phyloP scores from a whole-genome alignment of 768 basidiomycete species.

The Boletus pseudo-olivaceus region DNA sequence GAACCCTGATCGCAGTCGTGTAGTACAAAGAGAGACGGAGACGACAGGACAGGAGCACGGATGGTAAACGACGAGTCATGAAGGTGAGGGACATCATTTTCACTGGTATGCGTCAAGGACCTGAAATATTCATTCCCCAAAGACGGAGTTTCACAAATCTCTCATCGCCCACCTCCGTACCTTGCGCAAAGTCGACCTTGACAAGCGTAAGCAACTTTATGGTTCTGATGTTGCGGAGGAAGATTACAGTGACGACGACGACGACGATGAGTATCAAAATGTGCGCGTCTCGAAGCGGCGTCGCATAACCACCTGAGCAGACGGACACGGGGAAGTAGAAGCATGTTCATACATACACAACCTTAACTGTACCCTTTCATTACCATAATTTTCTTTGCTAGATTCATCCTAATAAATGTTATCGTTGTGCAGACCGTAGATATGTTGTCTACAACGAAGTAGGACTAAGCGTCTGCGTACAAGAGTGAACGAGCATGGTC shows the following conservation, averaged over 20 bases:
- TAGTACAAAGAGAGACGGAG: constrained; percentile 68
- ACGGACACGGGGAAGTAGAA: constrained; percentile 19
- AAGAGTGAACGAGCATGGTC: not conserved
- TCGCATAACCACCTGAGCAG: constrained; percentile 23
- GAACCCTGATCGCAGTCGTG: constrained; percentile 1
- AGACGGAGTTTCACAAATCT: constrained; percentile 72
- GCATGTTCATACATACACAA: constrained; percentile 23
- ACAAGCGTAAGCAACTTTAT: constrained; percentile 44
- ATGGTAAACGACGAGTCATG: constrained; percentile 46
- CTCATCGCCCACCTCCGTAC: constrained; percentile 54
- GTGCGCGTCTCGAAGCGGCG: constrained; percentile 29
- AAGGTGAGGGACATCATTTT: constrained; percentile 45
- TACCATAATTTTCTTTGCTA: constrained; percentile 28
- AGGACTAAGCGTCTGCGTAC: too few species aligned
- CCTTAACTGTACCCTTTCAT: constrained; percentile 26
- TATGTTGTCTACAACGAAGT: not conserved
- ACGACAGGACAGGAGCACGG: constrained; percentile 44
- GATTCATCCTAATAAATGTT: constrained; percentile 26
- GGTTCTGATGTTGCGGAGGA: constrained; percentile 38
- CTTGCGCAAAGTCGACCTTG: constrained; percentile 57
- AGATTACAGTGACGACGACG: constrained; percentile 35
- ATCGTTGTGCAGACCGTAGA: constrained; percentile 20
- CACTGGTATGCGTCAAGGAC: not conserved
- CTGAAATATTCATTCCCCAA: not conserved
- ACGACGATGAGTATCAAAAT: constrained; percentile 34